A percentile compares a stretch with the other conserved stretches of the same genome.
These are phyloP conservation scores for Xylariaceae sp. DNA, from an alignment of 2,329 filamentous ascomycete genomes.

Conservation along the genomic window DNA sequence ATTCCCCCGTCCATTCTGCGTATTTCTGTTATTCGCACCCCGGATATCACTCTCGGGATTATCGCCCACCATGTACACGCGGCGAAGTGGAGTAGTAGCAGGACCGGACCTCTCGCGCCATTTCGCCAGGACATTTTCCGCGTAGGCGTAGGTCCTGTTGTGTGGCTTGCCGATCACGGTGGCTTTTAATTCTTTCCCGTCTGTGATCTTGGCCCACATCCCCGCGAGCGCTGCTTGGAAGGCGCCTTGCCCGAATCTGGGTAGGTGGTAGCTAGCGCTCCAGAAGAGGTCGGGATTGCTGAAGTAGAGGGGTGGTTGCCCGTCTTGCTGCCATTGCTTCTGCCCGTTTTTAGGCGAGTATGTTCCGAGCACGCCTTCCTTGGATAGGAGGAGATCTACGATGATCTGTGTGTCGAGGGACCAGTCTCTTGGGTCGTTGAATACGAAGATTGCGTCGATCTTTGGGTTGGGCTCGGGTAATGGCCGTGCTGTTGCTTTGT, in stretches of 20 bases:
- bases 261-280: conserved; percentile 79
- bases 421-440: conserved; percentile 97
- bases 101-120: conserved; percentile 52
- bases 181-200: conserved; percentile 54
- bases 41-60: conserved; percentile 87
- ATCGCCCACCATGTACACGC: conserved; percentile 92
- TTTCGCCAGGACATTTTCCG: conserved; percentile 66
- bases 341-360: conserved; percentile 73
- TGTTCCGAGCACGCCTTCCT: conserved; percentile 75
- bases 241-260: conserved; percentile 85
- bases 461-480: conserved; percentile 57
- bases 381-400: conserved; percentile 75
- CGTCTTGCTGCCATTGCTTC: conserved; percentile 75
- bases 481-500: conserved; percentile 53
- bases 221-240: conserved; percentile 80
- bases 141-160: conserved; percentile 73
- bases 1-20: conserved; percentile 38
- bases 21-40: conserved; percentile 70
- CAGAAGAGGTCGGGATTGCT: conserved; percentile 88
- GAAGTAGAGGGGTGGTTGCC: conserved; percentile 78
- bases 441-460: conserved; percentile 87
- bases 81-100: conserved; percentile 47
- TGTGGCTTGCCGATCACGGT: conserved; percentile 81
- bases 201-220: conserved; percentile 71
- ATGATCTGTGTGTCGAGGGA: conserved; percentile 84